Conservation (phyloP, 2,329 filamentous ascomycete species). For the Xylariaceae sp. region DNA sequence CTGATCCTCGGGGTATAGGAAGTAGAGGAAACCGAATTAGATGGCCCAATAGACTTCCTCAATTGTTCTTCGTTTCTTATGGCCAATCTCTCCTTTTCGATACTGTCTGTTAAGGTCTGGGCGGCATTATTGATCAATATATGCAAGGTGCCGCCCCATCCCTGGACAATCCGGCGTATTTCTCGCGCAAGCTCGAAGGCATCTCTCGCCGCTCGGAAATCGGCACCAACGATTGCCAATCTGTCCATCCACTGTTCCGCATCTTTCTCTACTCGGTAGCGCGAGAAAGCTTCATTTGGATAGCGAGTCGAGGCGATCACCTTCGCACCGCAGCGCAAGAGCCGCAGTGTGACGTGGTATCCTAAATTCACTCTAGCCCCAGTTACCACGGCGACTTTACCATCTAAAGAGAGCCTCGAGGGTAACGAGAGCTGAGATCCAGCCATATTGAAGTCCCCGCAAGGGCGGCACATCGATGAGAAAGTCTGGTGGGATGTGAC, state of each 20-base stretch:
- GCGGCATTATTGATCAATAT: slow-evolving; percentile 16
- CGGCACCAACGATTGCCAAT: slow-evolving; percentile 7
- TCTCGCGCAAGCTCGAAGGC: slow-evolving; percentile 10
- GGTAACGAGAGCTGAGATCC: slow-evolving; percentile 4
- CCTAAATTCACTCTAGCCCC: slow-evolving; percentile 10
- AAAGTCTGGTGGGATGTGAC: background rate
- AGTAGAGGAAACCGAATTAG: background rate
- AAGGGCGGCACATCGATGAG: slow-evolving; percentile 9
- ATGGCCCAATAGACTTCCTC: background rate
- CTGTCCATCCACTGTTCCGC: slow-evolving; percentile 5
- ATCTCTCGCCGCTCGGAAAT: slow-evolving; percentile 10
- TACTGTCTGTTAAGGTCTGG: slow-evolving; percentile 11
- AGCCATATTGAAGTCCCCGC: slow-evolving; percentile 11
- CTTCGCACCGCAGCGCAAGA: slow-evolving; percentile 11
- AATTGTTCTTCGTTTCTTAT: slow-evolving; percentile 3
- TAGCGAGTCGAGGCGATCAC: slow-evolving; percentile 14
- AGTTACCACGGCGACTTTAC: slow-evolving; percentile 6
- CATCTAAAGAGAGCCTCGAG: background rate
- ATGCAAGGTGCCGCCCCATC: slow-evolving; percentile 11
- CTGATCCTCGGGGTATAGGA: slow-evolving; percentile 3
- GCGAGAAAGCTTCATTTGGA: slow-evolving; percentile 8
- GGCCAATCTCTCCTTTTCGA: slow-evolving; percentile 6
- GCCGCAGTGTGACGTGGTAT: slow-evolving; percentile 6
- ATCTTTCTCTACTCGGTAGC: slow-evolving; percentile 9
- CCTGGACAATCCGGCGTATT: slow-evolving; percentile 3